Evolutionary conservation across 2,329 filamentous ascomycete genomes (phyloP), one percentile per base, ranked within the genome.

Genomic region (Aureobasidium pullulans): DNA sequence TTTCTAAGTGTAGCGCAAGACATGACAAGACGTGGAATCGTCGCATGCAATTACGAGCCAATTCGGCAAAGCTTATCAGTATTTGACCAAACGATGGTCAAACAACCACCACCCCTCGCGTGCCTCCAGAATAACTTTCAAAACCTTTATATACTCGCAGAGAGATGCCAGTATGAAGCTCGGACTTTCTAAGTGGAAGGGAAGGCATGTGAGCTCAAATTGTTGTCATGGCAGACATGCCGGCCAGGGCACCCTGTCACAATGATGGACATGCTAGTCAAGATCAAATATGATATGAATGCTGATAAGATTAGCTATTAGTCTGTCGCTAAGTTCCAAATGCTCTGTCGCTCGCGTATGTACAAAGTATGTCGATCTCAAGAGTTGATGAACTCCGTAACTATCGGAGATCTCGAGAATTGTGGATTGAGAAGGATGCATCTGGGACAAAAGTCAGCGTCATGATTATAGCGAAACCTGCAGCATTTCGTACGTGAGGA

Each of bases 341-440:
- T 29, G 36, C 15, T 8, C 50, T 9, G 16, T 34, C 37, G 39
- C 23, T 52, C 5, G 16, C 2, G 19, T 54, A 42, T 42, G 37
- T 43, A 54, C 34, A 53, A 9, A 11, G 31, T 9, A 9, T 3
- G 23, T 31, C 7, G 13, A 11, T 23, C n/a, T 56, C 52, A 56
- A 8, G 54, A 9, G 23, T 57, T 57, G 43, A 96, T 79, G 70
- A 96, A 96, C 60, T 96, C 90, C 70, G 94, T 96, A 44, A 96
- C 79, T 1, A 96, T 84, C 0, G 91, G 89, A n/a, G 90, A 94
- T 10, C 89, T 88, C 36, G 91, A 89, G 70, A 96, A 96, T 72
- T 96, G 91, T 0, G 93, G 93, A 72, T 96, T 96, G 32, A 96
- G 76, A 64, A 97, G 76, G 62, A 96, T 86, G 75, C 92, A 96